Evolutionary conservation across 2,329 filamentous ascomycete genomes (phyloP).

Genomic region (Epichloe coenophiala): DNA sequence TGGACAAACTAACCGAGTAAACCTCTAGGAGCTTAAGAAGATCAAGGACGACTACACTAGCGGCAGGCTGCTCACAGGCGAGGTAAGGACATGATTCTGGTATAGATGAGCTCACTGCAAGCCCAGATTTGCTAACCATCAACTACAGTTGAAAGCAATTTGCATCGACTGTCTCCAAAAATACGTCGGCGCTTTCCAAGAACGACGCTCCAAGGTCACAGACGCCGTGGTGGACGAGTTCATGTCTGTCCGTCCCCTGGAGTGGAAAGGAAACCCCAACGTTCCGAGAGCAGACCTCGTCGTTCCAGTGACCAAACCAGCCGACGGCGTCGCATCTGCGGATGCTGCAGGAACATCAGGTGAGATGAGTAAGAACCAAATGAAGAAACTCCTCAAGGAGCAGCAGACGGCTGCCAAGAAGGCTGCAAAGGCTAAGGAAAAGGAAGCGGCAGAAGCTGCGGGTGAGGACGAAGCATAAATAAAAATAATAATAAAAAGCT

Average conservation of each 20-base stretch:
- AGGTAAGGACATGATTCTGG: slow-evolving; percentile 33
- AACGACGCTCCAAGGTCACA: slow-evolving; percentile 58
- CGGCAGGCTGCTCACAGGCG: slow-evolving; percentile 74
- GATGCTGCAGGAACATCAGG: slow-evolving; percentile 21
- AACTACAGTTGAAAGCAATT: slow-evolving; percentile 49
- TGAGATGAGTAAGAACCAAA: slow-evolving; percentile 36
- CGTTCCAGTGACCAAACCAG: slow-evolving; percentile 15
- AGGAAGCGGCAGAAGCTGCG: slow-evolving; percentile 21
- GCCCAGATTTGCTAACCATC: neutral
- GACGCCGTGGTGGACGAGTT: slow-evolving; percentile 65
- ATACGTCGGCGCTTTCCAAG: slow-evolving; percentile 69
- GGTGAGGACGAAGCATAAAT: neutral
- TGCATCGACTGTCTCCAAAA: slow-evolving; percentile 68
- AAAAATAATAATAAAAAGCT: neutral
- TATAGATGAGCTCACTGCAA: neutral
- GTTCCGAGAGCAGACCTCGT: slow-evolving; percentile 18
- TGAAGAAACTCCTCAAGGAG: slow-evolving; percentile 38
- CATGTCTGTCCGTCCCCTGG: slow-evolving; percentile 51
- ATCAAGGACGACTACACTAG: slow-evolving; percentile 48
- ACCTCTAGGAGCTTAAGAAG: slow-evolving; percentile 33
- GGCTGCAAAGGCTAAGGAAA: slow-evolving; percentile 34
- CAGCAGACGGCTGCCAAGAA: slow-evolving; percentile 39
- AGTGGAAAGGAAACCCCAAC: slow-evolving; percentile 47
- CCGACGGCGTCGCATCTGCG: slow-evolving; percentile 8
- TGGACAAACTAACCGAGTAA: neutral